Evolutionary conservation across 805 yeast species (phyloP).

Genomic region (Candida succiphila): DNA sequence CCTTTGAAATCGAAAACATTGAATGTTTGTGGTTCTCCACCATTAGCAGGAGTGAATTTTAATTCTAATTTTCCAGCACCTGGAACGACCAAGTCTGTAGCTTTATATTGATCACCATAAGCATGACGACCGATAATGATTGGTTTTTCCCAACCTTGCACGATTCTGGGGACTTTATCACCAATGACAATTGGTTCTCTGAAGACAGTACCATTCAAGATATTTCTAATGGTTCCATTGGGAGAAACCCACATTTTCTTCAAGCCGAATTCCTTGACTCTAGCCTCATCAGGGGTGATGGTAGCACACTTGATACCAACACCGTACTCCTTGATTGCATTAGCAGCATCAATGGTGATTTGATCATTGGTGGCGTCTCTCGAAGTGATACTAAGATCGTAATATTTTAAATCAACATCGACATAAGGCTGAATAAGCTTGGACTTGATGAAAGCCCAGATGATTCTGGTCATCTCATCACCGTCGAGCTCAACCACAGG

Average conservation of each 20-base stretch:
- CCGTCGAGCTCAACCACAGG: constrained; percentile 79
- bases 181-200: constrained; percentile 73
- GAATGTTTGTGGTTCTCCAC: constrained; percentile 35
- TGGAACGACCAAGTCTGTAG: constrained; percentile 61
- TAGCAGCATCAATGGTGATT: constrained; percentile 70
- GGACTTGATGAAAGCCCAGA: constrained; percentile 67
- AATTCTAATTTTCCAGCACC: constrained; percentile 60
- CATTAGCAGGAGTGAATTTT: constrained; percentile 55
- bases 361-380: constrained; percentile 67
- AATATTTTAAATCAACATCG: constrained; percentile 66
- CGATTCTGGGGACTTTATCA: constrained; percentile 64
- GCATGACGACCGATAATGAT: constrained; percentile 84
- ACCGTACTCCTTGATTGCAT: constrained; percentile 64
- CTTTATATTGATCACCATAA: constrained; percentile 77
- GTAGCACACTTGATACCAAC: constrained; percentile 84
- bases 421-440: constrained; percentile 59
- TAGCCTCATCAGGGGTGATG: constrained; percentile 73
- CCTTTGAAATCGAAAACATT: constrained; percentile 56
- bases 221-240: constrained; percentile 76
- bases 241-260: constrained; percentile 84
- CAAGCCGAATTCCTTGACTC: constrained; percentile 65
- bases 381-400: constrained; percentile 58
- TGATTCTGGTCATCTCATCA: constrained; percentile 81
- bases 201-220: constrained; percentile 75
- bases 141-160: constrained; percentile 76